phyloP scores from a whole-genome alignment of 495 filamentous ascomycete species.

The Rhypophila decipiens region DNA sequence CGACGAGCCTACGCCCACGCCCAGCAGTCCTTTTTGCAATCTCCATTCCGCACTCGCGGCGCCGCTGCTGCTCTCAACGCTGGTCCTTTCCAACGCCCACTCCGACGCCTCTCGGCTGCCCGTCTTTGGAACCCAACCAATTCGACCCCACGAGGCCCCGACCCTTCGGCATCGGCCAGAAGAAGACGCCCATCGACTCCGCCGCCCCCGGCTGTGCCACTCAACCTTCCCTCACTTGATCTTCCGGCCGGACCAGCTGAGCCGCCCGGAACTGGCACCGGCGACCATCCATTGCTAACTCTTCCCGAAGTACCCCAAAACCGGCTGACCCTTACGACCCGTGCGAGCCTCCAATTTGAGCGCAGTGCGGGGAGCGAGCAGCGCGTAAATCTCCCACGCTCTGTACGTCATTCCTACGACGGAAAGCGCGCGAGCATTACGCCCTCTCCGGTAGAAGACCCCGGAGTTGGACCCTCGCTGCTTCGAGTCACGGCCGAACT shows the following conservation, averaged over 20 bases:
- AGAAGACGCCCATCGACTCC: constrained; percentile 38
- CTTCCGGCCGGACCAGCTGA: constrained; percentile 24
- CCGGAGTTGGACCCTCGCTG: constrained; percentile 22
- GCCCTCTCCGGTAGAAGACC: constrained; percentile 24
- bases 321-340: constrained; percentile 46
- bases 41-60: constrained; percentile 41
- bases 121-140: constrained; percentile 62
- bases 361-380: constrained; percentile 58
- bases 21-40: constrained; percentile 27
- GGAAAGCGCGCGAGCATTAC: constrained; percentile 35
- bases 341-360: constrained; percentile 58
- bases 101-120: constrained; percentile 34
- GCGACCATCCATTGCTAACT: constrained; percentile 63
- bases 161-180: constrained; percentile 16
- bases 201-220: constrained; percentile 41
- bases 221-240: constrained; percentile 35
- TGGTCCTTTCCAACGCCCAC: constrained; percentile 18
- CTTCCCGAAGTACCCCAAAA: constrained; percentile 60
- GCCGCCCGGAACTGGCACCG: constrained; percentile 36
- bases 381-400: constrained; percentile 61
- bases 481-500: constrained; percentile 20
- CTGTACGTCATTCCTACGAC: constrained; percentile 44
- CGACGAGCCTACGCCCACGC: constrained; percentile 34
- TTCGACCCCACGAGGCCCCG: constrained; percentile 47
- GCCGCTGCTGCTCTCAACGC: constrained; percentile 12